phyloP scores from a whole-genome alignment of 495 filamentous ascomycete species.

The Aspergillus avenaceus region DNA sequence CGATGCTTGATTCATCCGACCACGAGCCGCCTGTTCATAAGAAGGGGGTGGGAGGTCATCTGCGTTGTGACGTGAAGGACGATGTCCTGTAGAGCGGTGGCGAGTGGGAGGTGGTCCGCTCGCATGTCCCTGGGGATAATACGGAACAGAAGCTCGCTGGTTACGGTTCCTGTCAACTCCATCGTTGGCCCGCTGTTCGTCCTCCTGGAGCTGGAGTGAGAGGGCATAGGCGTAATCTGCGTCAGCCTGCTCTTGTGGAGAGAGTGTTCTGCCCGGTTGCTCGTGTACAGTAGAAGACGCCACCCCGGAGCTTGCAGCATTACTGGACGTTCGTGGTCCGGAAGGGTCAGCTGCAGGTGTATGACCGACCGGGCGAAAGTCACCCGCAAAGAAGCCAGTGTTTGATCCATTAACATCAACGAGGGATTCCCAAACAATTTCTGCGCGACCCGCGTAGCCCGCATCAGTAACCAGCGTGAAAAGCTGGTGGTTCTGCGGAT shows the following conservation, averaged over 20 bases:
- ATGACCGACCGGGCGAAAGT: conserved; percentile 79
- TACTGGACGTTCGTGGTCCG: conserved; percentile 28
- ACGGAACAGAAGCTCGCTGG: conserved; percentile 7
- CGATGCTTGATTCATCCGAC: conserved; percentile 60
- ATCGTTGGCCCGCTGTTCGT: conserved; percentile 28
- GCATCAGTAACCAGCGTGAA: conserved; percentile 86
- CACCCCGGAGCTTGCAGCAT: conserved; percentile 1
- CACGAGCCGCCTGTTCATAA: conserved; percentile 74
- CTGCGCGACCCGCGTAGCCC: conserved; percentile 81
- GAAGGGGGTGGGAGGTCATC: conserved; percentile 66
- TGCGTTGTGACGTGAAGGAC: conserved; percentile 30
- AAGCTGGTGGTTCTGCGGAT: conserved; percentile 66
- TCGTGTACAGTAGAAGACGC: conserved; percentile 4
- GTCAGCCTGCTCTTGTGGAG: conserved; percentile 42
- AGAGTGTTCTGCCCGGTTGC: conserved; percentile 12
- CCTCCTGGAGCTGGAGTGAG: conserved; percentile 45
- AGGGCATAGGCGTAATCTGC: conserved; percentile 48
- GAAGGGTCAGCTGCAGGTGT: conserved; percentile 20
- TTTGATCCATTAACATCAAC: conserved; percentile 82
- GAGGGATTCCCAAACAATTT: conserved; percentile 94
- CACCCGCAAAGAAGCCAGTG: conserved; percentile 81
- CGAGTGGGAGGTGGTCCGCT: neutral
- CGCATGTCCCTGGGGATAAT: neutral
- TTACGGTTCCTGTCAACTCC: conserved; percentile 5
- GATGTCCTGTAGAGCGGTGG: conserved; percentile 9